Evolutionary conservation across 2,329 filamentous ascomycete species (phyloP), one percentile per base, ranked within the genome.

Genomic region (Colletotrichum australisinense): DNA sequence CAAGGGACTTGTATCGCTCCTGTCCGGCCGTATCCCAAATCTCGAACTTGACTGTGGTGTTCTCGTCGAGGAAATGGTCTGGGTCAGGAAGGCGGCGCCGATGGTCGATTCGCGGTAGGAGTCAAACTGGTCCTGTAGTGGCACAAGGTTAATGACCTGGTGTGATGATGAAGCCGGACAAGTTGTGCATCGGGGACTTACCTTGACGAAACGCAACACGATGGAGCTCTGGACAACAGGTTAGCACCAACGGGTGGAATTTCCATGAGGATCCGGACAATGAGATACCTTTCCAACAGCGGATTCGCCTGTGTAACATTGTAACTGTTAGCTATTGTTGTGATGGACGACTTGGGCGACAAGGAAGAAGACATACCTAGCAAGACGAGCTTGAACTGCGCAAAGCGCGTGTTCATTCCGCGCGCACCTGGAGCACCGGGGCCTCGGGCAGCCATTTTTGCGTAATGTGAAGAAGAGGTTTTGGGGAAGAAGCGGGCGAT

Each of bases 21-120:
- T 99, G 97, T 76, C 97, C 97, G 76, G 97, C 97, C 11, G 97
- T 99, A 85, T 98, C 95, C 95, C 97, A 99, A 82, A 99, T 99
- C 86, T 99, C 97, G 81, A 99, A 99, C 88, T 99, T 99, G 85
- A 99, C 96, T 69, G 97, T 99, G 73, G 97, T 98, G 85, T 92
- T 97, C 82, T 98, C 97, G 83, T 98, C 96, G 84, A 99, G 93
- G 96, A 96, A 83, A 99, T 98, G 78, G 97, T 99, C 86, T 99
- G 97, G 80, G 97, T 99, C 78, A 99, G 91, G 89, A 99, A 99
- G 78, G 97, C 97, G 79, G 97, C 97, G 84, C 97, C 96, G 86
- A 98, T 98, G 75, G 96, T 98, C 69, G 95, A 98, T 91, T 98
- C 96, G 85, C 95, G 92, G 88, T 98, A 98, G 65, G 89, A 91